phyloP scores from a whole-genome alignment of 805 yeast genomes.

The Yamadazyma nakazawae region DNA sequence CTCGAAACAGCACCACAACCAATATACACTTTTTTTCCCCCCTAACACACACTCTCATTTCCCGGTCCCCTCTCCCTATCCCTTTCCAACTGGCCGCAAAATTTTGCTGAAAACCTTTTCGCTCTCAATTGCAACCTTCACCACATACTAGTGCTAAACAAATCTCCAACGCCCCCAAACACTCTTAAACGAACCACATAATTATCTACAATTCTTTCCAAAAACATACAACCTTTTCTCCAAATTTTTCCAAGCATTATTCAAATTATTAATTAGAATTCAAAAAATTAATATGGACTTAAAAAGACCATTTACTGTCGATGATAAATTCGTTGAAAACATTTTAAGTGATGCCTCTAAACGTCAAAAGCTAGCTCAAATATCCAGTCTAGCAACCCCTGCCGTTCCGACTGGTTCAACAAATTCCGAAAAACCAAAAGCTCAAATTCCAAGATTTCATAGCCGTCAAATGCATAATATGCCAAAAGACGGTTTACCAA shows the following conservation, averaged over 20 bases:
- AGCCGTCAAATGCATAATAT: slow-evolving; percentile 26
- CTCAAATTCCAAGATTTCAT: slow-evolving; percentile 5
- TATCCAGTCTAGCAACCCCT: not conserved
- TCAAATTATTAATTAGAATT: not conserved
- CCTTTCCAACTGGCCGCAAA: not conserved
- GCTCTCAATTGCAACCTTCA: slow-evolving; percentile 3
- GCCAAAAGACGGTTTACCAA: slow-evolving; percentile 36
- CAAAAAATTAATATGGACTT: slow-evolving; percentile 1
- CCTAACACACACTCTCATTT: no score
- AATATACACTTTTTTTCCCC: no score
- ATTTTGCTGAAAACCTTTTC: slow-evolving; percentile 6
- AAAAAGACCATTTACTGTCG: slow-evolving; percentile 3
- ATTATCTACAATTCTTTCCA: not conserved
- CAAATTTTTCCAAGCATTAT: not conserved
- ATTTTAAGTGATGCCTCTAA: slow-evolving; percentile 1
- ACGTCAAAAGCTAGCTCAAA: slow-evolving; percentile 5
- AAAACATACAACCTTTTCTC: not conserved
- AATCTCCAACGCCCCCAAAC: not conserved
- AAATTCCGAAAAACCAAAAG: not conserved
- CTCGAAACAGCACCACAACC: no score
- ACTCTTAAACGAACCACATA: not conserved
- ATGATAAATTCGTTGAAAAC: slow-evolving; percentile 1
- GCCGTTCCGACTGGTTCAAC: not conserved
- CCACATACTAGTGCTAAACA: not conserved
- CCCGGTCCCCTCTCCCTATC: no score